Conservation (phyloP, 352 stramenopile species). For the Elongisporangium prolatum region DNA sequence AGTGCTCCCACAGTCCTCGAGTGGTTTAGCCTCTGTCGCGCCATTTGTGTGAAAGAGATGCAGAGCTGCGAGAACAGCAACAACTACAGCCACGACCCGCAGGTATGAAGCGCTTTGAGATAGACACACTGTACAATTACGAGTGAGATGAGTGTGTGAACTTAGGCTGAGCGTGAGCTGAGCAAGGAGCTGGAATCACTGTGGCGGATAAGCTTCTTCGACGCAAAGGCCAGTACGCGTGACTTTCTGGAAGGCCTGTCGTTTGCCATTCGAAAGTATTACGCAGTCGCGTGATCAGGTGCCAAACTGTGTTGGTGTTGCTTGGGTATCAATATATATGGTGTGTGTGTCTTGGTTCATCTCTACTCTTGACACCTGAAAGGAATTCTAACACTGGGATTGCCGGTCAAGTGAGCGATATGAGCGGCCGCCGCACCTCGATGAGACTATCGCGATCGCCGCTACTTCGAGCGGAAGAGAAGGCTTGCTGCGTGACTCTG, state of each 20-base stretch:
- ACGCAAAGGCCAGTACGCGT: not conserved
- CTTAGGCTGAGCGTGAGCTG: not conserved
- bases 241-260: not conserved
- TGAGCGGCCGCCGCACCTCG: not conserved
- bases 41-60: not conserved
- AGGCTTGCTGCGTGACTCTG: not conserved
- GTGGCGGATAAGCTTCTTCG: not conserved
- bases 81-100: not conserved
- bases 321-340: not conserved
- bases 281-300: not conserved
- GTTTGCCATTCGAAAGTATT: not conserved
- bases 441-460: not conserved
- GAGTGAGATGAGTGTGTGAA: not conserved
- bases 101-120: not conserved
- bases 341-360: not conserved
- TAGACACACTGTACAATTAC: no score
- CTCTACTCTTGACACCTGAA: not conserved
- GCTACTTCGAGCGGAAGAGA: not conserved
- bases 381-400: not conserved
- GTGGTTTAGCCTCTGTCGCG: not conserved
- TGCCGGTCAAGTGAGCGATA: not conserved
- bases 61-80: not conserved
- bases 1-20: not conserved
- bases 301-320: not conserved
- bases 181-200: not conserved